These are phyloP conservation scores for Alectoria sarmentosa DNA, from an alignment of 495 filamentous ascomycete genomes.

Conservation along the genomic window DNA sequence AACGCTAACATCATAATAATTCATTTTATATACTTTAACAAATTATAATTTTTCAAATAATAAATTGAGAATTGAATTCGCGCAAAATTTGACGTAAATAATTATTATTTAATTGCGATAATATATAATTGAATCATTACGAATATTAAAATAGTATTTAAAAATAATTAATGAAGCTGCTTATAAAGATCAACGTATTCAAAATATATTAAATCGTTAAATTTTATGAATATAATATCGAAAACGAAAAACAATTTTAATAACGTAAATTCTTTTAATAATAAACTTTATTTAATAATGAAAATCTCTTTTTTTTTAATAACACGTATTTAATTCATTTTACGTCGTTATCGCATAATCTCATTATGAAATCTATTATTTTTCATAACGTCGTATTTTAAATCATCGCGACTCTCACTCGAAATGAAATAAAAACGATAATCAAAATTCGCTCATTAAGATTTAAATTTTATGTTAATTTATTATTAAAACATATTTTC, in stretches of 20 bases:
- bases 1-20: background rate
- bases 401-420: background rate
- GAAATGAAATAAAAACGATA: background rate
- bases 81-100: background rate
- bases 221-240: background rate
- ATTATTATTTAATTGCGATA: background rate
- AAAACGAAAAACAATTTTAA: background rate
- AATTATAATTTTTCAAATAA: background rate
- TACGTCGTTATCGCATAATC: background rate
- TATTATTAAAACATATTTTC: background rate
- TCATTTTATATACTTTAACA: background rate
- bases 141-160: background rate
- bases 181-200: background rate
- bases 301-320: background rate
- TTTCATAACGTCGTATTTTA: background rate
- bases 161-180: background rate
- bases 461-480: background rate
- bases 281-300: background rate
- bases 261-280: background rate
- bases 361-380: background rate
- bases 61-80: background rate
- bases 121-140: background rate
- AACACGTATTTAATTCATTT: background rate
- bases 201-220: background rate
- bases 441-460: background rate